Evolutionary conservation across 1,284 basidiomycete genomes (phyloP), one percentile per base, ranked within the genome.

Genomic region (Anthracocystis walkeri): DNA sequence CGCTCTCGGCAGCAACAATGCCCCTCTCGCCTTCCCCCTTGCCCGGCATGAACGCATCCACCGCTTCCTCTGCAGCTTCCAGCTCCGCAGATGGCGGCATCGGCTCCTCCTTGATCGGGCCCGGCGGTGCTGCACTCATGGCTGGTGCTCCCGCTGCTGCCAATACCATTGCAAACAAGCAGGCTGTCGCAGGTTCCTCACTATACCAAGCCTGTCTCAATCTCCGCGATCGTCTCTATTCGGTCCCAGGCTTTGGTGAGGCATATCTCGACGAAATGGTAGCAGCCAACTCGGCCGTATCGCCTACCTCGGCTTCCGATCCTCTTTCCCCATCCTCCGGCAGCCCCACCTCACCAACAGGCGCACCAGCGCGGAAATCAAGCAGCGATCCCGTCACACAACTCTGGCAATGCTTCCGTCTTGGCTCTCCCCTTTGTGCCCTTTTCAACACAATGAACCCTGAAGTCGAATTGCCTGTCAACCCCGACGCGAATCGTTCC

Each of bases 361-460:
- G 42, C n/a, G 33, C 53, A 2, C 31, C 56, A 3, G 51, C 46
- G 1, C 64, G 41, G 16, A 71, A 57, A 35, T 31, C 56, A n/a
- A 65, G 64, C 59, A 65, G 66, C 52, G 86, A 83, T 81, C 88
- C 83, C 35, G 96, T 99, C 79, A 92, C 93, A 45, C 93, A 95
- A 86, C 90, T 97, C 54, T 95, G 95, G 91, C 93, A 95, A 84
- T 91, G 92, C 84, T 93, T 99, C 87, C 91, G 94, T 40, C 90
- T 95, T 46, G 96, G 97, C 69, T 91, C 93, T 35, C 92, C 95
- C 40, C 91, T 99, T 72, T 96, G 94, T 87, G 95, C 92, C 87
- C 91, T 99, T 79, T 96, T 93, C 89, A 97, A 99, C 87, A 90
- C 92, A 82, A 90, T 96, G 64, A 92, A 92, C 31, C 88, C 89